These are phyloP conservation scores for Metschnikowia proteae DNA, from an alignment of 805 yeast genomes.

Conservation along the genomic window DNA sequence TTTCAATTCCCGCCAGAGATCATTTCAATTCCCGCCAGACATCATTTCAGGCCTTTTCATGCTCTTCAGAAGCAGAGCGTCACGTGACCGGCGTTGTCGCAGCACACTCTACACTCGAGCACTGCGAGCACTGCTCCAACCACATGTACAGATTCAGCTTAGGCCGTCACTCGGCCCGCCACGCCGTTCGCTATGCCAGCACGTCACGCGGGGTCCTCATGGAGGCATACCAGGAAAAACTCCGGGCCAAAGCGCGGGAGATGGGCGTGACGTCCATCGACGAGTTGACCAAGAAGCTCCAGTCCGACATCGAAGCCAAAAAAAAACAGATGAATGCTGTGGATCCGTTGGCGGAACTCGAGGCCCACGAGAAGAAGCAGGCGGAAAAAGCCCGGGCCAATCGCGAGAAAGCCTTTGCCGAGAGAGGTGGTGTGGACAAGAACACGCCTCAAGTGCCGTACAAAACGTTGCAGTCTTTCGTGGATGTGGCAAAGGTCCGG, in stretches of 20 bases:
- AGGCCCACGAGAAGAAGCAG: constrained; percentile 46
- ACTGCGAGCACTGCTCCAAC: background rate
- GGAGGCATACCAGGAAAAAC: constrained; percentile 28
- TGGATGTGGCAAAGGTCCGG: constrained; percentile 63
- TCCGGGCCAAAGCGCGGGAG: constrained; percentile 33
- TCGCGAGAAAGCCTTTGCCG: constrained; percentile 19
- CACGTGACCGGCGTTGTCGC: too few relatives aligned
- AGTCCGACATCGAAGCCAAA: constrained; percentile 54
- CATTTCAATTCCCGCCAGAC: too few relatives aligned
- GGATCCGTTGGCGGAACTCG: constrained; percentile 70
- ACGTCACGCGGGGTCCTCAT: background rate
- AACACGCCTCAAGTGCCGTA: constrained; percentile 47
- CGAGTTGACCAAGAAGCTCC: constrained; percentile 58
- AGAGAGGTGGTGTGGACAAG: constrained; percentile 32
- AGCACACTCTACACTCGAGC: too few relatives aligned
- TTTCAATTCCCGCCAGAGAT: too few relatives aligned
- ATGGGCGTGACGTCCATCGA: constrained; percentile 43
- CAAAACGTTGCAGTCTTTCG: constrained; percentile 66
- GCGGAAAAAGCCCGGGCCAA: constrained; percentile 23
- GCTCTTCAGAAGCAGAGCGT: background rate
- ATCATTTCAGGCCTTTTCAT: too few relatives aligned
- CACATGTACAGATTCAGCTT: background rate
- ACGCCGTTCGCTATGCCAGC: background rate
- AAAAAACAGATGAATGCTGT: constrained; percentile 55
- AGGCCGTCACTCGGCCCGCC: background rate